Base-by-base conservation (phyloP, 768 basidiomycete genomes). In the Kwoniella bestiolae region DNA sequence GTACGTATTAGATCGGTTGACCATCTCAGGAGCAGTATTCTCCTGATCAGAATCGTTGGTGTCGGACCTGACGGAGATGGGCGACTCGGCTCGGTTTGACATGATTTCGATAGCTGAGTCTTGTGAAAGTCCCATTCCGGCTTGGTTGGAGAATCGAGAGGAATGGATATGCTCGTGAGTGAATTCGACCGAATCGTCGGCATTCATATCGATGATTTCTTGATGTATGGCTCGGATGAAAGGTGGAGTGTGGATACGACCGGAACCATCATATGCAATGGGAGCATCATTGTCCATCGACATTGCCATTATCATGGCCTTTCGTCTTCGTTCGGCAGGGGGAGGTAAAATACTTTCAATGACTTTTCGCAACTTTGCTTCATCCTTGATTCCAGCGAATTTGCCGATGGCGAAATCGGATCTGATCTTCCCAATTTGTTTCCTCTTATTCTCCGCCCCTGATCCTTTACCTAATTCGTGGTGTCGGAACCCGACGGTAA, bases 401-500 rank as follows among this genome's bases (percentile, higher is more conserved):
- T 23, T 47, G 23, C 46, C 28, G 52, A 8, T 21, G 18, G 31
- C 66, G 21, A 21, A 32, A 21, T 60, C 65, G 32, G 38, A 6
- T 16, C n/a, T 56, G 16, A 63, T 16, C 34, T n/a, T 35, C 12
- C 49, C 55, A 4, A 56, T 21, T 14, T 38, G 3, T n/a, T 56
- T 63, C 21, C 67, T 35, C n/a, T n/a, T n/a, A n/a, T 16, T n/a
- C 57, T 5, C 49, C 61, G 44, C 11, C 7, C 58, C 29, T 11
- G 31, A 49, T 4, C 51, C 51, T 6, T 9, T 11, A 31, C 65
- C 66, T 9, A 64, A 26, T 25, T 61, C 32, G 25, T 63, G 63
- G 50, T 65, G 50, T 28, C 61, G 7, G 56, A 67, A 73, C 0
- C 9, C 32, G 51, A 73, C 61, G 11, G 5, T 23, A 12, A 68